Conservation (phyloP, 441 rosid species). For the Populus hybrid region DNA sequence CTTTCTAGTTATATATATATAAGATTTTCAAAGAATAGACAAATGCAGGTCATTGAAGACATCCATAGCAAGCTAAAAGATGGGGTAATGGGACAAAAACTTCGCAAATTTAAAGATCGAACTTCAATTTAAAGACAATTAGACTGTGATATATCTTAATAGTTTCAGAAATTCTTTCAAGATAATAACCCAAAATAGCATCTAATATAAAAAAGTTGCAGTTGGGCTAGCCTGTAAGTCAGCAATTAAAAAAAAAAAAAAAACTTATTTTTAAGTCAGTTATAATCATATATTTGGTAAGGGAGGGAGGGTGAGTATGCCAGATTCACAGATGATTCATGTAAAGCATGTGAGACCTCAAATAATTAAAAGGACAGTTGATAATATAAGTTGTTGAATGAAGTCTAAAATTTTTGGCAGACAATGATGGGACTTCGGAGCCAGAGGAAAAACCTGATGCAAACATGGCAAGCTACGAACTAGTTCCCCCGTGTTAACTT, state of each 20-base stretch:
- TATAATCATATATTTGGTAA: background rate
- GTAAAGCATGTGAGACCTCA: background rate
- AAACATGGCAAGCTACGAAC: constrained; percentile 83
- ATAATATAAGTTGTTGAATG: background rate
- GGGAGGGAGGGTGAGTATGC: background rate
- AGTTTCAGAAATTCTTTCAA: background rate
- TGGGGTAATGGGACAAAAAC: too few species aligned
- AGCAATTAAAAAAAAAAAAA: background rate
- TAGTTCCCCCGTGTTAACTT: constrained; percentile 57
- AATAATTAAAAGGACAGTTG: background rate
- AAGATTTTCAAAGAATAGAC: background rate
- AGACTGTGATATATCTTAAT: too few species aligned
- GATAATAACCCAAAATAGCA: background rate
- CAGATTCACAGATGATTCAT: background rate
- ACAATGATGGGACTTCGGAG: background rate
- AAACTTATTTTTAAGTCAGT: too few species aligned
- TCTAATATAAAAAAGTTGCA: background rate
- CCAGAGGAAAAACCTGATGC: constrained; percentile 61
- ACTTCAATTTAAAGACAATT: background rate
- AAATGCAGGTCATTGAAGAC: background rate
- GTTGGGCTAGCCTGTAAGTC: background rate
- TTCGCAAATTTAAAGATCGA: background rate
- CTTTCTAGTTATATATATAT: too few species aligned
- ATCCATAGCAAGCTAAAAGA: too few species aligned
- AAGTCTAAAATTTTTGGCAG: background rate